phyloP scores from a whole-genome alignment of 2,329 filamentous ascomycete genomes.

The Beauveria sp. region DNA sequence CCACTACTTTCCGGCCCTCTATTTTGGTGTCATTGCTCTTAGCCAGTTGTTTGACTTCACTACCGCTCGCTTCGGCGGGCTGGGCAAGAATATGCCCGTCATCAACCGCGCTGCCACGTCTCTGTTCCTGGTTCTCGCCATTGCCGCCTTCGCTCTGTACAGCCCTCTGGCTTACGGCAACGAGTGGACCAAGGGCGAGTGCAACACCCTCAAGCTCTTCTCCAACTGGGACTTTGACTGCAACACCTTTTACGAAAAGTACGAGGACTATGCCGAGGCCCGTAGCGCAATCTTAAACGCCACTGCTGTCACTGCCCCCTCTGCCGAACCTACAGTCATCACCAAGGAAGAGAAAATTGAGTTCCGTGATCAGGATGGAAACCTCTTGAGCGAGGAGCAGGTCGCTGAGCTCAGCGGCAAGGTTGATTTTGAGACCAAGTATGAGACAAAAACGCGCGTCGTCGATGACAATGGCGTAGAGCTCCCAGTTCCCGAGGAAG shows the following conservation, averaged over 20 bases:
- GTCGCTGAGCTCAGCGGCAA: conserved; percentile 82
- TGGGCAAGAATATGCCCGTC: conserved; percentile 62
- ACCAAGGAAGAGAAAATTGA: conserved; percentile 74
- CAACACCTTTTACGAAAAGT: conserved; percentile 73
- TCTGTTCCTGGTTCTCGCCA: conserved; percentile 64
- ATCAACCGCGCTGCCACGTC: conserved; percentile 70
- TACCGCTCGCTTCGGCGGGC: conserved; percentile 61
- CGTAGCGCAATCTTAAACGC: conserved; percentile 29
- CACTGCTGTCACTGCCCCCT: conserved; percentile 39
- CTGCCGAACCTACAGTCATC: conserved; percentile 39
- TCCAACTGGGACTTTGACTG: conserved; percentile 96
- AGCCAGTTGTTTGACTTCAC: conserved; percentile 86
- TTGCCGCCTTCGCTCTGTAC: conserved; percentile 75
- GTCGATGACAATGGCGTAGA: conserved; percentile 76
- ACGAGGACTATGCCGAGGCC: conserved; percentile 22
- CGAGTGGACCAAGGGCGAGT: conserved; percentile 83
- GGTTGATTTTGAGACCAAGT: conserved; percentile 90
- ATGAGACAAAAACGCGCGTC: conserved; percentile 87
- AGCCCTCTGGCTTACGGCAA: conserved; percentile 90
- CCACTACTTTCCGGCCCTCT: conserved; percentile 95
- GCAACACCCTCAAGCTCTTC: conserved; percentile 80
- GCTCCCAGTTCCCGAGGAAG: conserved; percentile 42
- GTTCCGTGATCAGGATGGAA: conserved; percentile 91
- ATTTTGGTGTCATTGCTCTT: conserved; percentile 85
- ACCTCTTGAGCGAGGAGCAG: conserved; percentile 75